Evolutionary conservation across 1,139 yeast species (phyloP), one percentile per base, ranked within the genome.

Genomic region (Candida buenavistaensis): DNA sequence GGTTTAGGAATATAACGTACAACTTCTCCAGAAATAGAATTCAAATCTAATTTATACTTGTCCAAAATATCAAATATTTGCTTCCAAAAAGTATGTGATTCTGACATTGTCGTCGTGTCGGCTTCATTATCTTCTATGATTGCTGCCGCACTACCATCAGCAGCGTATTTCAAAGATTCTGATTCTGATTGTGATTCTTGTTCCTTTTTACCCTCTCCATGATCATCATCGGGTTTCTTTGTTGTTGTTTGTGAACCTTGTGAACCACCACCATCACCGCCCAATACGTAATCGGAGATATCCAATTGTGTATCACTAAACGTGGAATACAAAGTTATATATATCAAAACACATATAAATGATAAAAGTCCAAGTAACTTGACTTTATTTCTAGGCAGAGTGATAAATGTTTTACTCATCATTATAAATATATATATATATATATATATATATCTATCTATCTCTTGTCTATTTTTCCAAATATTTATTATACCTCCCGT

Each of bases 1-100:
- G 49, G 47, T 32, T 47, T 46, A 6, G 52, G 55, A 6, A 52
- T 44, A 38, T 58, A 59, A 21, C 45, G 41, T 11, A 64, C 50
- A 1, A 59, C 59, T 2, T 46, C 40, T 8, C 44, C 47, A 6
- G 51, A 26, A 10, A 51, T 48, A 2, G 39, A 44, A 4, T 38
- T 44, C 13, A 47, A 28, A 16, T 50, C 36, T 7, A 50, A 36
- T 15, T 38, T 37, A 19, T 51, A 49, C 7, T 38, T 41, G 19
- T 44, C 54, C 34, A 52, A 50, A 6, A 52, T 44, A 10, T 40
- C 37, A 28, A 57, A 57, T 5, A 53, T 45, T 5, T 43, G 30
- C n/a, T 47, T 45, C 60, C 62, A 57, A 32, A 56, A 56, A 9
- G 36, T 35, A 36, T 51, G 57, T 21, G 50, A 41, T 7, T 11